Evolutionary conservation across 331 rosid genomes (phyloP), one percentile per base, ranked within the genome.

Genomic region (Malus hybrid): DNA sequence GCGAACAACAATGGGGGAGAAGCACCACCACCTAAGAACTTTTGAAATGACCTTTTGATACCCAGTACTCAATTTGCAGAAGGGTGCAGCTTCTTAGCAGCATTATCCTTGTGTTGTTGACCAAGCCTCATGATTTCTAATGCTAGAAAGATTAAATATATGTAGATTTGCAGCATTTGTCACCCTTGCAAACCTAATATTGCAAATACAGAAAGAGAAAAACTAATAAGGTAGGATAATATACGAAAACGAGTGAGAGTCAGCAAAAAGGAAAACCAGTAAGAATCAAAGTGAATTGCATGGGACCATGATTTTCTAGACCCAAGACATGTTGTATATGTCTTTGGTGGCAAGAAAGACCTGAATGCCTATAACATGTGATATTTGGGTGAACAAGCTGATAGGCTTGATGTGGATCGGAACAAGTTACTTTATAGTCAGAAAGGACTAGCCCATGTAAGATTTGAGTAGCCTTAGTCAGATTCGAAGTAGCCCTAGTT

Each of bases 151-250:
- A 73, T 93, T 93, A 75, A 86, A 88, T 22, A 91, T 83, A 93
- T 84, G 78, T 80, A 91, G 75, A 93, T 93, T 91, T 91, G 89
- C 98, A 91, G 57, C 98, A 93, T 78, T 93, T 89, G 89, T 91
- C 91, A 50, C 98, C 98, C 82, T 93, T 97, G 86, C 97, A 91
- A 76, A 93, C 98, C 98, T 97, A 93, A 62, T 89, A 93, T 97
- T 93, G 91, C 77, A 83, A 77, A 82, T 22, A 53, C 26, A 44
- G 39, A 53, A 65, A 50, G 75, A 39, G 1, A 14, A 26, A 56
- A 70, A 26, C 28, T 56, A 18, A 19, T 9, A 18, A 18, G 10
- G 24, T 50, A 42, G 13, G 48, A 8, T 50, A 50, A 50, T 50
- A 18, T 50, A 50, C 5, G 6, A 4, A 32, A 32, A 32, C 6